Percentiles rank a stretch among this genome's conserved stretches.
Evolutionary conservation across 1,284 basidiomycete species (phyloP).

Genomic region (Coniferiporia weirii): DNA sequence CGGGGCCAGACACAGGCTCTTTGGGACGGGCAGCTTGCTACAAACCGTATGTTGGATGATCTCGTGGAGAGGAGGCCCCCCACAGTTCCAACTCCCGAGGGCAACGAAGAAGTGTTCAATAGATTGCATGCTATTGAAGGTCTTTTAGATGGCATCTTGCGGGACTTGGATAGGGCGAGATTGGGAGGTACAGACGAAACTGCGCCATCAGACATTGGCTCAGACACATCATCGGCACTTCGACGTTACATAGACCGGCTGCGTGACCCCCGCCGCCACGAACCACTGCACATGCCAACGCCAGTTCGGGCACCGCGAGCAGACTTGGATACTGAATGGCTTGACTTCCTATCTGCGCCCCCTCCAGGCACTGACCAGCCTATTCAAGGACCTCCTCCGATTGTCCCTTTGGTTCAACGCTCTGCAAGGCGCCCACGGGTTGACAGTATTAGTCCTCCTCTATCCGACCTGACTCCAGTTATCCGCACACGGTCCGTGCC

Average conservation of each 20-base stretch:
- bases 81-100: conserved; percentile 19
- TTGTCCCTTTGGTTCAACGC: conserved; percentile 13
- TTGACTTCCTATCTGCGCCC: conserved; percentile 13
- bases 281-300: conserved; percentile 17
- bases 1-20: conserved; percentile 47
- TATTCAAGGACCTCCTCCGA: conserved; percentile 17
- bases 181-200: conserved; percentile 3
- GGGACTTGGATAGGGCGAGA: conserved; percentile 7
- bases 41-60: conserved; percentile 47
- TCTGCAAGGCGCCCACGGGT: background rate
- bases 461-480: conserved; percentile 6
- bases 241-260: conserved; percentile 15
- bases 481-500: conserved; percentile 13
- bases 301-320: conserved; percentile 13
- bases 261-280: conserved; percentile 12
- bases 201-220: conserved; percentile 15
- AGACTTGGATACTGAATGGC: conserved; percentile 15
- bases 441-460: conserved; percentile 11
- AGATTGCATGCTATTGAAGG: conserved; percentile 37
- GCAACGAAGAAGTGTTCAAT: conserved; percentile 33
- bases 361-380: conserved; percentile 13
- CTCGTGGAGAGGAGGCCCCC: conserved; percentile 27
- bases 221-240: conserved; percentile 17
- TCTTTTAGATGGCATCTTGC: conserved; percentile 34
- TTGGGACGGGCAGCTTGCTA: conserved; percentile 51